A percentile compares a stretch with the other conserved stretches of the same genome.
phyloP scores from a whole-genome alignment of 108 stramenopile genomes.

The Discostella pseudostelligera region DNA sequence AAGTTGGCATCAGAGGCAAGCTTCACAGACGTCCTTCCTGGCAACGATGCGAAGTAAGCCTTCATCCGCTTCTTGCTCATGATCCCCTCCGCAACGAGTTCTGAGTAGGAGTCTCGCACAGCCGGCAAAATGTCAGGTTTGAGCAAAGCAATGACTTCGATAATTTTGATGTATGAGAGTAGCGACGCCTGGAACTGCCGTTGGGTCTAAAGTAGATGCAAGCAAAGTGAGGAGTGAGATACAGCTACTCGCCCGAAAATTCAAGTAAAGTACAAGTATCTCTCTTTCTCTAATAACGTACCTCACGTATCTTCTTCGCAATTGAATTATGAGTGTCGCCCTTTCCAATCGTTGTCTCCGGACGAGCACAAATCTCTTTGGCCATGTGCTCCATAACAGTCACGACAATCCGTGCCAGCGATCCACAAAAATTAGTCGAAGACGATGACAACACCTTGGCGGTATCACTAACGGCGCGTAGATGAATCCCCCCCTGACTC shows the following conservation, averaged over 20 bases:
- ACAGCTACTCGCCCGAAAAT: background rate
- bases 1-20: slow-evolving; percentile 39
- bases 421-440: slow-evolving; percentile 70
- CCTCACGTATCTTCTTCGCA: slow-evolving; percentile 84
- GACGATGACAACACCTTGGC: slow-evolving; percentile 58
- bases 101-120: slow-evolving; percentile 81
- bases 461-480: slow-evolving; percentile 76
- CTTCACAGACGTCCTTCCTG: slow-evolving; percentile 75
- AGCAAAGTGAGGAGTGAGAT: slow-evolving; percentile 1
- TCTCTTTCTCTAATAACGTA: too few relatives aligned
- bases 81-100: slow-evolving; percentile 85
- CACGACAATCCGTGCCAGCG: slow-evolving; percentile 79
- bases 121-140: slow-evolving; percentile 82
- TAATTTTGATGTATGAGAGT: slow-evolving; percentile 83
- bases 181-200: slow-evolving; percentile 82
- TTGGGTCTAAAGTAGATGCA: slow-evolving; percentile 49
- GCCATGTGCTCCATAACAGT: slow-evolving; percentile 87
- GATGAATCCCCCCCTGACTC: slow-evolving; percentile 80
- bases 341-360: slow-evolving; percentile 70
- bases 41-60: slow-evolving; percentile 81
- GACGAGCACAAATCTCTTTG: slow-evolving; percentile 57
- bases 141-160: slow-evolving; percentile 78
- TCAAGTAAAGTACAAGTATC: background rate
- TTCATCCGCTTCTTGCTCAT: slow-evolving; percentile 88
- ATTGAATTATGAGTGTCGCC: slow-evolving; percentile 76